phyloP scores from a whole-genome alignment of 169 alveolate genomes.

The Cryptosporidium baileyi region DNA sequence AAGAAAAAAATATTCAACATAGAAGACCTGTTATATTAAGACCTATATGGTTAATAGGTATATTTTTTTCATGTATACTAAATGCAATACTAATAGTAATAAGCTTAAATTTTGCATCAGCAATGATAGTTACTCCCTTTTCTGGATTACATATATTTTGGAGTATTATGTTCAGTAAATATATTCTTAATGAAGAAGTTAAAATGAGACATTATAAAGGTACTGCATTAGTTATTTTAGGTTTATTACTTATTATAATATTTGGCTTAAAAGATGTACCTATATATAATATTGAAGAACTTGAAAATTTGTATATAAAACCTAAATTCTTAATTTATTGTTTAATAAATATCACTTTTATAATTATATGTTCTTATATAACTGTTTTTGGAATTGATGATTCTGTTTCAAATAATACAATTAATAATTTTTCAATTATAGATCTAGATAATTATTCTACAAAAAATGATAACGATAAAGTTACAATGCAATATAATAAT shows the following conservation, averaged over 20 bases:
- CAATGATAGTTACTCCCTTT: conserved; percentile 61
- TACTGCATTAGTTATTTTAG: conserved; percentile 17
- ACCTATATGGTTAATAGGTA: conserved; percentile 65
- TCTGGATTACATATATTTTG: conserved; percentile 67
- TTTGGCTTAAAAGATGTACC: conserved; percentile 62
- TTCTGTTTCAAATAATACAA: not conserved
- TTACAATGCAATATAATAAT: not conserved
- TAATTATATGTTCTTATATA: conserved; percentile 26
- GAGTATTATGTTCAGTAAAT: conserved; percentile 41
- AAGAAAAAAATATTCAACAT: not conserved
- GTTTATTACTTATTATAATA: conserved; percentile 9
- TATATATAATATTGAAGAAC: conserved; percentile 5
- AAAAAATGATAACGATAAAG: not conserved
- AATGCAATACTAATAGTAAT: conserved; percentile 30
- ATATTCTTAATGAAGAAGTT: conserved; percentile 23
- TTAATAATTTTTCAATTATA: not conserved
- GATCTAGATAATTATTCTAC: not conserved
- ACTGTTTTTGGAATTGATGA: conserved; percentile 30
- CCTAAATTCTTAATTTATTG: conserved; percentile 26
- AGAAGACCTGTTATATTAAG: conserved; percentile 45
- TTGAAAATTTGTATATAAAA: not conserved
- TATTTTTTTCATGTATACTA: conserved; percentile 34
- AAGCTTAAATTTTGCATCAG: conserved; percentile 57
- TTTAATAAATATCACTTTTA: not conserved
- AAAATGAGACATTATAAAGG: conserved; percentile 37